Conservation (phyloP, 768 basidiomycete genomes). For the Coprinellus aureogranulatus region DNA sequence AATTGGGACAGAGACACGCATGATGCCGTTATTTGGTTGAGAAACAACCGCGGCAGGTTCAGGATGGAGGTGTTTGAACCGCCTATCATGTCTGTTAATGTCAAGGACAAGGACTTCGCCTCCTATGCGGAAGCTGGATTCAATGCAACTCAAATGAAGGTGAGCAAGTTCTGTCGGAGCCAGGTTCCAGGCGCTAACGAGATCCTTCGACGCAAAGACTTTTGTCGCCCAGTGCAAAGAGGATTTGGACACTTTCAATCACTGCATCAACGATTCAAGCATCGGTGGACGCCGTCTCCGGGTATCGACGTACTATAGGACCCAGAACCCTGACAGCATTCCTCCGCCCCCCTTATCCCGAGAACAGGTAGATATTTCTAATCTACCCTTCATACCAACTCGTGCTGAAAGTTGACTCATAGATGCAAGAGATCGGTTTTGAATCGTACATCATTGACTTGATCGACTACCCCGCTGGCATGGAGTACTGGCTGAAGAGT, state of each 20-base stretch:
- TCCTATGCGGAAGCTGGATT: constrained; percentile 77
- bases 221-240: constrained; percentile 83
- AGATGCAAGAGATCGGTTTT: constrained; percentile 67
- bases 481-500: constrained; percentile 67
- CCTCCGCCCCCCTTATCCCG: constrained; percentile 52
- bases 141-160: constrained; percentile 57
- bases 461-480: constrained; percentile 70
- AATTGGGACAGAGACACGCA: constrained; percentile 58
- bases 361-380: constrained; percentile 52
- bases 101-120: constrained; percentile 61
- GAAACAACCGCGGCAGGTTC: constrained; percentile 63
- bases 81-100: constrained; percentile 65
- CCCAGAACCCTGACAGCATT: constrained; percentile 33
- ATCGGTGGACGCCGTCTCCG: constrained; percentile 49
- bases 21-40: constrained; percentile 71
- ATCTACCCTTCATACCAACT: background rate
- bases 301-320: constrained; percentile 69
- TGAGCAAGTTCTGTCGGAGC: constrained; percentile 26
- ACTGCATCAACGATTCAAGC: constrained; percentile 60
- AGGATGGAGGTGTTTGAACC: constrained; percentile 86
- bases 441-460: constrained; percentile 84
- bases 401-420: background rate
- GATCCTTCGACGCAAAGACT: constrained; percentile 50
- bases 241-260: constrained; percentile 74
- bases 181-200: background rate